A percentile compares a stretch with the other conserved stretches of the same genome.
Evolutionary conservation across 2,329 filamentous ascomycete species (phyloP).

Genomic region (Ophiostoma tasmaniense): DNA sequence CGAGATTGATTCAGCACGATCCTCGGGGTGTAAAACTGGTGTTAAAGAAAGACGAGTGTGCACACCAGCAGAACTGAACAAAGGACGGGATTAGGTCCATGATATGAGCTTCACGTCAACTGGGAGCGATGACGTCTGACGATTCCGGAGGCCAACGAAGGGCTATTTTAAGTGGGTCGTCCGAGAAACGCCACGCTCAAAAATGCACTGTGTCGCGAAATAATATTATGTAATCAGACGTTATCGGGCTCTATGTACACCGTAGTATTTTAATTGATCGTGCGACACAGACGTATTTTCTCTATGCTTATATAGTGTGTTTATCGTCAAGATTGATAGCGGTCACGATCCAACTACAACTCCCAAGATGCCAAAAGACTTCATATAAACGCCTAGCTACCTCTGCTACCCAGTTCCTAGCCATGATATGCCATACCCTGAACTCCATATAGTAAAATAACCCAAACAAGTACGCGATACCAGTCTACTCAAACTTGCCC

Average conservation of each 20-base stretch:
- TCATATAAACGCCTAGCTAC: background rate
- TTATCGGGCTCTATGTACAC: background rate
- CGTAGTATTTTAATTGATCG: no score
- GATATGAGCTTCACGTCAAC: background rate
- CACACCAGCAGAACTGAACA: background rate
- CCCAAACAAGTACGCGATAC: background rate
- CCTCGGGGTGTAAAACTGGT: background rate
- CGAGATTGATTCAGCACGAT: background rate
- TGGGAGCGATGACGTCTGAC: conserved; percentile 1
- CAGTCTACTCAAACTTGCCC: conserved; percentile 43
- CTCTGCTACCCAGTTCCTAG: background rate
- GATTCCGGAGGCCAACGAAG: background rate
- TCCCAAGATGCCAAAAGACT: background rate
- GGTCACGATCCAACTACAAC: background rate
- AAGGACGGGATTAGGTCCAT: background rate
- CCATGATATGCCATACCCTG: background rate
- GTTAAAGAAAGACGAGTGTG: background rate
- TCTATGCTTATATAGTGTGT: background rate
- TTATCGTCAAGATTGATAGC: background rate
- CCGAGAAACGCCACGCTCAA: background rate
- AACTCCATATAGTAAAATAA: background rate
- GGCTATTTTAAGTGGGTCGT: background rate
- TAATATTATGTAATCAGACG: background rate
- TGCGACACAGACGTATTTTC: background rate
- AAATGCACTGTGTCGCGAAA: background rate